Percentiles rank a stretch among this genome's conserved stretches.
These are phyloP conservation scores for Hypoxylon sp. DNA, from an alignment of 2,329 filamentous ascomycete genomes.

Conservation along the genomic window DNA sequence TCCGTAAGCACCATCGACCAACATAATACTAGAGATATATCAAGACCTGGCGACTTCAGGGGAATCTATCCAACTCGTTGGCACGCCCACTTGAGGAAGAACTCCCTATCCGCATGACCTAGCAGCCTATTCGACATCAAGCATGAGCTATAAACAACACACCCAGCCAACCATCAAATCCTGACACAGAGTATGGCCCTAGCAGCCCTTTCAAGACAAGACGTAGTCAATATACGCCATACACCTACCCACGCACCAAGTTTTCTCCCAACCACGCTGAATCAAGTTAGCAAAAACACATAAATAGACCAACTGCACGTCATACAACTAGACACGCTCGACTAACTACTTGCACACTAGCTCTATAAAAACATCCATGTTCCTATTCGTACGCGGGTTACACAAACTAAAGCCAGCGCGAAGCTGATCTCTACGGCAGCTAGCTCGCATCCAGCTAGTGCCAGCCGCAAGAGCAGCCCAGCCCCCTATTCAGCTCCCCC, in stretches of 20 bases:
- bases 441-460: background rate
- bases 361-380: background rate
- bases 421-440: background rate
- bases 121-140: no score
- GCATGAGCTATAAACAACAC: no score
- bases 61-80: no score
- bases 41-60: no score
- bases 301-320: background rate
- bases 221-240: background rate
- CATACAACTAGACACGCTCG: background rate
- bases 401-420: background rate
- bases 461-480: no score
- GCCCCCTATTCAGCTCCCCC: no score
- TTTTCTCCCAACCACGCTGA: background rate
- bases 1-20: no score
- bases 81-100: no score
- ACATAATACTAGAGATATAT: no score
- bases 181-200: no score
- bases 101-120: no score
- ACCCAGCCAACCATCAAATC: no score
- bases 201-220: background rate
- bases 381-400: background rate
- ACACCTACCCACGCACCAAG: background rate
- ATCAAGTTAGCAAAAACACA: background rate
- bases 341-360: background rate